Percentiles rank a stretch among this genome's conserved stretches.
Conservation (phyloP, 129 eudicot species). For the Lactuca saligna region DNA sequence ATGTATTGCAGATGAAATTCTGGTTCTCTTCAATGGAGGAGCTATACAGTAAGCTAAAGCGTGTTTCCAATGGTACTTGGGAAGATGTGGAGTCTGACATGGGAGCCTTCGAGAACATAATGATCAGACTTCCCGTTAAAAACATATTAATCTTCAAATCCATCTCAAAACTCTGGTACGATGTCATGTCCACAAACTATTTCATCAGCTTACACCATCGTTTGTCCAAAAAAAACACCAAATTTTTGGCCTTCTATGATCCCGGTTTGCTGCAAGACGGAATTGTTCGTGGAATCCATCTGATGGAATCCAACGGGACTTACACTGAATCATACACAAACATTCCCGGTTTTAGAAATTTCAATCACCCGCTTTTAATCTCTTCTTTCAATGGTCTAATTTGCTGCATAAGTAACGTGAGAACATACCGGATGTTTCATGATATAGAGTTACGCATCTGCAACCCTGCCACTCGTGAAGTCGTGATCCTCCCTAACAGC, state of each 20-base stretch:
- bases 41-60: not conserved
- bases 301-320: slow-evolving; percentile 5
- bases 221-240: not conserved
- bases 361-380: not conserved
- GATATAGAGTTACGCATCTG: slow-evolving; percentile 14
- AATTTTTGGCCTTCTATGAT: not conserved
- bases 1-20: not conserved
- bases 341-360: not conserved
- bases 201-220: not conserved
- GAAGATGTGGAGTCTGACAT: slow-evolving; percentile 1
- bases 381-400: slow-evolving; percentile 28
- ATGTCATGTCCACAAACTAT: slow-evolving; percentile 3
- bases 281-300: not conserved
- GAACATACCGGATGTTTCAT: not conserved
- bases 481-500: slow-evolving; percentile 22
- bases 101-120: slow-evolving; percentile 2
- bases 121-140: slow-evolving; percentile 23
- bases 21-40: not conserved
- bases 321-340: not conserved
- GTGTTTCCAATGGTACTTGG: slow-evolving; percentile 2
- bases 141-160: slow-evolving; percentile 11
- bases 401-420: not conserved
- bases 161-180: slow-evolving; percentile 16
- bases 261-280: not conserved
- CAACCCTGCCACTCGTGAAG: slow-evolving; percentile 25